phyloP scores from a whole-genome alignment of 2,329 filamentous ascomycete species.

The Aspergillus brunneoviolaceus region DNA sequence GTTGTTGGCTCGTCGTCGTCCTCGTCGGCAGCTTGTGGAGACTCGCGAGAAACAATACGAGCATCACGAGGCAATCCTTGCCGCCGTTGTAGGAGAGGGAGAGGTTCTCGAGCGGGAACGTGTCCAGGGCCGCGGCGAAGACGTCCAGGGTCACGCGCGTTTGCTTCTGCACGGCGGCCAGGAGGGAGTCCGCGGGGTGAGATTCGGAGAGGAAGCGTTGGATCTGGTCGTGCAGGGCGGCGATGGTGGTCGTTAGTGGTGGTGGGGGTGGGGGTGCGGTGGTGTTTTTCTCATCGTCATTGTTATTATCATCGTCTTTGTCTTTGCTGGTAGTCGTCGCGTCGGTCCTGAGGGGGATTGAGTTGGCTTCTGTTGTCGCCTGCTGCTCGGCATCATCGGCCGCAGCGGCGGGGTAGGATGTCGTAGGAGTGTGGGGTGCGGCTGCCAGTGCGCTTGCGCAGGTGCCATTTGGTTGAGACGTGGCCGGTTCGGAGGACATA shows the following conservation, averaged over 20 bases:
- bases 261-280: constrained; percentile 7
- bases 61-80: constrained; percentile 92
- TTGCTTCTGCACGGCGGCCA: constrained; percentile 70
- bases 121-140: constrained; percentile 70
- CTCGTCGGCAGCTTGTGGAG: constrained; percentile 50
- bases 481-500: background rate
- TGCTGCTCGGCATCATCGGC: background rate
- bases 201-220: constrained; percentile 64
- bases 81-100: constrained; percentile 96
- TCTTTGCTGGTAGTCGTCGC: background rate
- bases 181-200: constrained; percentile 53
- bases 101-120: constrained; percentile 75
- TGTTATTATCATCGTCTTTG: background rate
- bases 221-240: constrained; percentile 61
- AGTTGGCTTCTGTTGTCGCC: background rate
- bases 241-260: constrained; percentile 59
- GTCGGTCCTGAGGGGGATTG: background rate
- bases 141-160: constrained; percentile 70
- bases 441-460: background rate
- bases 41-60: constrained; percentile 78
- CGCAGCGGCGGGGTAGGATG: constrained; percentile 5
- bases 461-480: constrained; percentile 8
- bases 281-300: background rate
- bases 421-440: background rate
- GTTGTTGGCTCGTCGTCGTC: constrained; percentile 1